phyloP scores from a whole-genome alignment of 2,329 filamentous ascomycete species.

The Orbilia quercus region DNA sequence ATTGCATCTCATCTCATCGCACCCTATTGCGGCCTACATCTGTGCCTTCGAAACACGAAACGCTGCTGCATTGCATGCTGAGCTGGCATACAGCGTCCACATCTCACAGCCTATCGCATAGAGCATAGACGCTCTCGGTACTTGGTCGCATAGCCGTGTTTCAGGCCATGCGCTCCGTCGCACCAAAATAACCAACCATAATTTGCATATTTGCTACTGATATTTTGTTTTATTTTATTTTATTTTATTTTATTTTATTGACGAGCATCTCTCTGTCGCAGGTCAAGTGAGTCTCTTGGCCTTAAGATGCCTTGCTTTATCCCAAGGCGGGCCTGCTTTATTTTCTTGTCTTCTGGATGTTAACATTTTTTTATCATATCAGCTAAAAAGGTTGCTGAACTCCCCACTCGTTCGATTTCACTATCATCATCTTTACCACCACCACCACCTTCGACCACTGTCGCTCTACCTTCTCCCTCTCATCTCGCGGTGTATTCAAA shows the following conservation, averaged over 20 bases:
- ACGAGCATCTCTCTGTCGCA: not conserved
- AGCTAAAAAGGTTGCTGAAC: too few relatives aligned
- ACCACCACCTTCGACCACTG: too few relatives aligned
- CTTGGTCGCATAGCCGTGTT: not conserved
- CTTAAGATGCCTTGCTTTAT: too few relatives aligned
- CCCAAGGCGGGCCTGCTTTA: too few relatives aligned
- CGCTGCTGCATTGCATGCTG: constrained; percentile 2
- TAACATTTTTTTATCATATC: too few relatives aligned
- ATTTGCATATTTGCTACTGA: too few relatives aligned
- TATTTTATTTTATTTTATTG: not conserved
- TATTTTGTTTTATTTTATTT: not conserved
- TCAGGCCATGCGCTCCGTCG: not conserved
- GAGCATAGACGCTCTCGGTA: not conserved
- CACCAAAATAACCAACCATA: constrained; percentile 4
- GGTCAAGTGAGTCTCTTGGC: not conserved
- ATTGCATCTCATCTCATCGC: constrained; percentile 12
- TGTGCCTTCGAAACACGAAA: not conserved
- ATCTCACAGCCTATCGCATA: constrained; percentile 5
- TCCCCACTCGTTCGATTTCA: too few relatives aligned
- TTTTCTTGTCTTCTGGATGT: not conserved
- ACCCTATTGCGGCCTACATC: constrained; percentile 5
- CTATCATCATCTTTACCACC: too few relatives aligned
- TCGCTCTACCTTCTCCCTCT: too few relatives aligned
- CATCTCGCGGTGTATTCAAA: too few relatives aligned
- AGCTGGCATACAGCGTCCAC: constrained; percentile 3